A percentile compares a stretch with the other conserved stretches of the same genome.
Conservation (phyloP, 306 rosid genomes). For the Gillenia trifoliata region DNA sequence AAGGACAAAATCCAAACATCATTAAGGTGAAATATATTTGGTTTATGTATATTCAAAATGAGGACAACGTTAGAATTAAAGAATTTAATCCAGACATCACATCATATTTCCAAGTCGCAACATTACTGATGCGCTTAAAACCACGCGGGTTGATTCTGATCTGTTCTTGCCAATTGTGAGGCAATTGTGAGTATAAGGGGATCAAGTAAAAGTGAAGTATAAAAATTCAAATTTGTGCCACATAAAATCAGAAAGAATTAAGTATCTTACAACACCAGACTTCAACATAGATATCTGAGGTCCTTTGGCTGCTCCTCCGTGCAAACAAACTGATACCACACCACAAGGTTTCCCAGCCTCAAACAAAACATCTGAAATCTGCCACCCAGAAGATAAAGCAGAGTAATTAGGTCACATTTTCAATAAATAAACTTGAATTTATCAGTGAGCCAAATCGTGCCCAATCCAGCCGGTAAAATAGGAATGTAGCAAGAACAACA, state of each 20-base stretch:
- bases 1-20: background rate
- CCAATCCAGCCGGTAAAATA: background rate
- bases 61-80: background rate
- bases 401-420: slow-evolving; percentile 12
- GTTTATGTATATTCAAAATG: background rate
- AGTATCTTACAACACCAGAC: slow-evolving; percentile 82
- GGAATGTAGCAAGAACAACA: background rate
- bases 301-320: slow-evolving; percentile 91
- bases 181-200: background rate
- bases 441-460: background rate
- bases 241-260: slow-evolving; percentile 20
- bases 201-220: background rate
- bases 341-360: slow-evolving; percentile 85
- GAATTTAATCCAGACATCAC: background rate
- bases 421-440: background rate
- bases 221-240: background rate
- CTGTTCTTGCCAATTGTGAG: background rate
- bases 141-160: background rate
- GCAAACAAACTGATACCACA: slow-evolving; percentile 67
- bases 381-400: slow-evolving; percentile 25
- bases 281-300: slow-evolving; percentile 75
- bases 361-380: slow-evolving; percentile 85
- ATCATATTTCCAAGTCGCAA: background rate
- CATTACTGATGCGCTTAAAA: background rate
- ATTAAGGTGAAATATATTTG: background rate